These are phyloP conservation scores for Mariannaea elegans DNA, from an alignment of 2,329 filamentous ascomycete genomes.

Conservation along the genomic window DNA sequence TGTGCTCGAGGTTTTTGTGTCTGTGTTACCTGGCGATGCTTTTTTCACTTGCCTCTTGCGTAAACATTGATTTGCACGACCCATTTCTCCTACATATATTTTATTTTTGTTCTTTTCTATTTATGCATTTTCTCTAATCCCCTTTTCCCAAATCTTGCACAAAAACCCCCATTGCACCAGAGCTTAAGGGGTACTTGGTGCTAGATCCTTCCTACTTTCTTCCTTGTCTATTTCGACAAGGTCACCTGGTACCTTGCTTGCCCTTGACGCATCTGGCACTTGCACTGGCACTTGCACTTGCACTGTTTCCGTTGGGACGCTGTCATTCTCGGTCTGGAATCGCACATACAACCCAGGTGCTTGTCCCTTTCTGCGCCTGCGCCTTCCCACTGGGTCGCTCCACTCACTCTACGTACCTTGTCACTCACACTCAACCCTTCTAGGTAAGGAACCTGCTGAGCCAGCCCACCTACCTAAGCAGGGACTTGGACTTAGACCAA, in stretches of 20 bases:
- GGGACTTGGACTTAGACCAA: conserved; percentile 40
- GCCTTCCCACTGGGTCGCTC: conserved; percentile 19
- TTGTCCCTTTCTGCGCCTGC: conserved; percentile 15
- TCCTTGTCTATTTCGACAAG: conserved; percentile 19
- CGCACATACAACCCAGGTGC: conserved; percentile 17
- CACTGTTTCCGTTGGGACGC: background rate
- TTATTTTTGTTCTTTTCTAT: background rate
- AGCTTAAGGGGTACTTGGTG: background rate
- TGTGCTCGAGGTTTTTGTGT: conserved; percentile 20
- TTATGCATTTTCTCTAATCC: background rate
- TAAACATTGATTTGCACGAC: too few species aligned
- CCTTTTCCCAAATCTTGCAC: background rate
- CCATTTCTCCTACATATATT: background rate
- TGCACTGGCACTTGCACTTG: conserved; percentile 27
- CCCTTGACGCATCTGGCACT: conserved; percentile 20
- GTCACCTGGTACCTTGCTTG: conserved; percentile 1
- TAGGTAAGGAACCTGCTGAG: conserved; percentile 35
- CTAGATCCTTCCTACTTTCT: conserved; percentile 15
- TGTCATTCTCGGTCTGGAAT: conserved; percentile 10
- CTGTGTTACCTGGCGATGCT: background rate
- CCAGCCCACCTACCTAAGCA: conserved; percentile 38
- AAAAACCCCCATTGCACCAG: background rate
- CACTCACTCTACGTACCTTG: conserved; percentile 22
- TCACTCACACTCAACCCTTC: conserved; percentile 15
- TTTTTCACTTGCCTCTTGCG: background rate